Percentiles rank a stretch among this genome's conserved stretches.
Evolutionary conservation across 495 filamentous ascomycete species (phyloP).

Genomic region (Penicillium arizonense): DNA sequence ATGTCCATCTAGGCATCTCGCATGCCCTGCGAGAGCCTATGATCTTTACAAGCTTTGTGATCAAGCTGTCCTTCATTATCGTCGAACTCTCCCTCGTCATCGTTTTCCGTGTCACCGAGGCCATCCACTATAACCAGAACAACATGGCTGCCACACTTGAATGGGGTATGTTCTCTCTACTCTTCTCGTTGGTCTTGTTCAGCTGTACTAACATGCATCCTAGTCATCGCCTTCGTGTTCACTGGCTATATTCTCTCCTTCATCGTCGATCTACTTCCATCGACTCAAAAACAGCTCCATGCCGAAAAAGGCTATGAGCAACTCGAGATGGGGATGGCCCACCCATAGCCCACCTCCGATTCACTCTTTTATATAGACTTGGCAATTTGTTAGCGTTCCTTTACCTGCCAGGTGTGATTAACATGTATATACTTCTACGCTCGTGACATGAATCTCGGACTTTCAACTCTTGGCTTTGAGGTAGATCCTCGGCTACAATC

Average conservation of each 20-base stretch:
- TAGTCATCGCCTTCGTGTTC: conserved; percentile 22
- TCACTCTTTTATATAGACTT: neutral
- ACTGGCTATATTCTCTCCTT: conserved; percentile 22
- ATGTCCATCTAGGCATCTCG: conserved; percentile 13
- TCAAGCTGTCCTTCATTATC: conserved; percentile 22
- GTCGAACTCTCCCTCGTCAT: conserved; percentile 18
- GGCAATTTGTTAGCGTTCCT: conserved; percentile 1
- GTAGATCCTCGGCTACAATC: neutral
- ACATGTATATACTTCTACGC: neutral
- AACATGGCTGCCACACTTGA: conserved; percentile 19
- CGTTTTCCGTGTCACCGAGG: conserved; percentile 15
- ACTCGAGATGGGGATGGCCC: conserved; percentile 14
- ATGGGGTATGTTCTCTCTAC: conserved; percentile 8
- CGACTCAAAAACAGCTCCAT: conserved; percentile 2
- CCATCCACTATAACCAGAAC: conserved; percentile 7
- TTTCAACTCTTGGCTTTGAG: neutral
- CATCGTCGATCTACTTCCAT: conserved; percentile 14
- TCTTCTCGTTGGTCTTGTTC: neutral
- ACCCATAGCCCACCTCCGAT: neutral
- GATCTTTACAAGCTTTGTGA: conserved; percentile 17
- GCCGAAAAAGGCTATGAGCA: conserved; percentile 14
- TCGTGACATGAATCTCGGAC: conserved; percentile 1
- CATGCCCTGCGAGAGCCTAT: conserved; percentile 12
- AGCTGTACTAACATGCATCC: neutral
- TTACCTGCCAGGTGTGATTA: neutral